Evolutionary conservation across 805 yeast species (phyloP).

Genomic region (Cyberlindnera lachancei): DNA sequence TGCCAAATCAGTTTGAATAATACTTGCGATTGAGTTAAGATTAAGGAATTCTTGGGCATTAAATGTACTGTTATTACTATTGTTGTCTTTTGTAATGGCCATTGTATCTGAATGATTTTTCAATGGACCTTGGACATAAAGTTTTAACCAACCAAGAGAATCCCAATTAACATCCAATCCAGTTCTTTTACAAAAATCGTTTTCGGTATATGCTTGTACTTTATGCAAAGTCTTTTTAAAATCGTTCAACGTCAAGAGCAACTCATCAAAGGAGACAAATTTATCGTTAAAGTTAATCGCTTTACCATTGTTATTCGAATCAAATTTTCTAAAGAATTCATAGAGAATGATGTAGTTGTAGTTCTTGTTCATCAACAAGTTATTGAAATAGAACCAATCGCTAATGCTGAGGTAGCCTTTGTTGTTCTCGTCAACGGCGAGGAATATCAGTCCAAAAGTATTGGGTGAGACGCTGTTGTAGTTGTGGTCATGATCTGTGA

Average conservation of each 20-base stretch:
- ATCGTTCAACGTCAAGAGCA: conserved; percentile 23
- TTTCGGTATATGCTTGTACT: conserved; percentile 25
- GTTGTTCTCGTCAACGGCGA: conserved; percentile 67
- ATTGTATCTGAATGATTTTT: conserved; percentile 3
- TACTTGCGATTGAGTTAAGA: conserved; percentile 32
- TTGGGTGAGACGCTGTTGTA: conserved; percentile 47
- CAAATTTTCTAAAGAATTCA: conserved; percentile 45
- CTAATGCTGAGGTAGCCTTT: conserved; percentile 59
- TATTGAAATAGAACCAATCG: conserved; percentile 73
- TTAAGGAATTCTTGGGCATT: conserved; percentile 24
- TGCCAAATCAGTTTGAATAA: conserved; percentile 33
- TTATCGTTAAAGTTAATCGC: conserved; percentile 31
- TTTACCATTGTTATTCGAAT: conserved; percentile 23
- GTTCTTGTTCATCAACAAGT: conserved; percentile 38
- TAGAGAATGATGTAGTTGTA: conserved; percentile 45
- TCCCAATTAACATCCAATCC: conserved; percentile 30
- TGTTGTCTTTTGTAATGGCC: no score
- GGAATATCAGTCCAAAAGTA: conserved; percentile 65
- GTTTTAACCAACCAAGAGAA: conserved; percentile 17
- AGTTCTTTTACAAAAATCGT: conserved; percentile 24
- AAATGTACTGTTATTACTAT: no score
- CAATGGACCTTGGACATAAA: conserved; percentile 12
- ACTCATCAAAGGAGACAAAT: conserved; percentile 31
- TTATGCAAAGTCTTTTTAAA: conserved; percentile 27
- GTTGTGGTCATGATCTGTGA: conserved; percentile 26